Evolutionary conservation across 352 stramenopile species (phyloP).

Genomic region (Phytopythium cucurbitacearum): DNA sequence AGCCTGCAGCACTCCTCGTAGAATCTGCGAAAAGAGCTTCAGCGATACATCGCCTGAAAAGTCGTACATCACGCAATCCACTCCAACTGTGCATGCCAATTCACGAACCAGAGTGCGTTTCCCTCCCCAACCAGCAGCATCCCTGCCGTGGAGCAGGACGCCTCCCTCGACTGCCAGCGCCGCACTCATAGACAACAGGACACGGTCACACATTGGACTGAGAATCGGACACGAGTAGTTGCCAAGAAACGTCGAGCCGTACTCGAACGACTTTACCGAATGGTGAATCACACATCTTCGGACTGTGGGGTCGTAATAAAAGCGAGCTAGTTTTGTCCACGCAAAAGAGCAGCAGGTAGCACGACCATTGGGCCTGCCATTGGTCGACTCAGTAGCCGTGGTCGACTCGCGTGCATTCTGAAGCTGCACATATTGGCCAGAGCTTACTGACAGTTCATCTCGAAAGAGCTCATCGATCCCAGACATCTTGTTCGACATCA

Average conservation of each 20-base stretch:
- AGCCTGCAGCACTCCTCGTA: constrained; percentile 35
- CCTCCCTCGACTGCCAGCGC: constrained; percentile 53
- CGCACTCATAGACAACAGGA: constrained; percentile 46
- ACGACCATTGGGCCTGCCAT: no score
- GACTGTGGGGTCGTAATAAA: constrained; percentile 56
- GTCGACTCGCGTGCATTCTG: no score
- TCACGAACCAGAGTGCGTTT: constrained; percentile 45
- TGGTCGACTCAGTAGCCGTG: no score
- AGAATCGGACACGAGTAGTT: constrained; percentile 37
- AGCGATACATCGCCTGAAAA: constrained; percentile 28
- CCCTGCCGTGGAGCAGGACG: constrained; percentile 32
- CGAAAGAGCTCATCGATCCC: constrained; percentile 39
- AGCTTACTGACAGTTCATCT: no score
- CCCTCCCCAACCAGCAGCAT: constrained; percentile 15
- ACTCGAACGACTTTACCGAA: constrained; percentile 54
- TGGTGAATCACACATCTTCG: constrained; percentile 55
- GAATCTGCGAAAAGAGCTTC: constrained; percentile 30
- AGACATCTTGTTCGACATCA: constrained; percentile 40
- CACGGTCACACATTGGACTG: constrained; percentile 55
- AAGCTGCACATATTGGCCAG: no score
- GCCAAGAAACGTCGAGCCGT: constrained; percentile 56
- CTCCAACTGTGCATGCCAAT: constrained; percentile 36
- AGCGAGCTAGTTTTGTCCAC: constrained; percentile 60
- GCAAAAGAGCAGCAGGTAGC: constrained; percentile 30
- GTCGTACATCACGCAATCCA: constrained; percentile 35